These are phyloP conservation scores for Cytospora paraplurivora DNA, from an alignment of 2,329 filamentous ascomycete species.

Conservation along the genomic window DNA sequence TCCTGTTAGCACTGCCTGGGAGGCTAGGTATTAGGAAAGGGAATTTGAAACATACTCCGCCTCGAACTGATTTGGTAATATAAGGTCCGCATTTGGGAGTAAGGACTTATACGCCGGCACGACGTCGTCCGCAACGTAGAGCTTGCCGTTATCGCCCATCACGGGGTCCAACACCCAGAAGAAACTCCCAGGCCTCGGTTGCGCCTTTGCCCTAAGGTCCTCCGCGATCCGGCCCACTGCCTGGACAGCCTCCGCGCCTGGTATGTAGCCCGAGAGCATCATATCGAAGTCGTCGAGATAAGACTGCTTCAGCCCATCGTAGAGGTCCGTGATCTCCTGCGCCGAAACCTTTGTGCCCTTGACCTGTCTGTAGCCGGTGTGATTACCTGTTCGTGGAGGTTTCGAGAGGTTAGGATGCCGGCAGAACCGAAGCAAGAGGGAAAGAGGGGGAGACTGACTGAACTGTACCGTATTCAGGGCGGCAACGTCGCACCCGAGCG, in stretches of 20 bases:
- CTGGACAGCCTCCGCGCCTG: constrained; percentile 80
- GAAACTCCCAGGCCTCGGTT: constrained; percentile 70
- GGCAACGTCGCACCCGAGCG: constrained; percentile 88
- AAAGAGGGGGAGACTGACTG: constrained; percentile 60
- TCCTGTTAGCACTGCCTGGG: not conserved
- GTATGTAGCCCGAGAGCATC: constrained; percentile 92
- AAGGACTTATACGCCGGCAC: constrained; percentile 87
- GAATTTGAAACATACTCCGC: constrained; percentile 69
- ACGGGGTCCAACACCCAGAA: constrained; percentile 98
- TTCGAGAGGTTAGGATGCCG: constrained; percentile 2
- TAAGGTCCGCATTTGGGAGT: constrained; percentile 81
- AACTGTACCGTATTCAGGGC: constrained; percentile 97
- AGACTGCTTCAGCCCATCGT: constrained; percentile 79
- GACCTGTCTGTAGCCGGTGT: constrained; percentile 88
- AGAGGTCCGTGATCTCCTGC: constrained; percentile 80
- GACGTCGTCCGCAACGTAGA: constrained; percentile 91
- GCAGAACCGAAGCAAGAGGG: not conserved
- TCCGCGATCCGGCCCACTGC: constrained; percentile 82
- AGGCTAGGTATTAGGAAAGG: not conserved
- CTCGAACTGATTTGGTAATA: constrained; percentile 96
- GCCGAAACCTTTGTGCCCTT: constrained; percentile 82
- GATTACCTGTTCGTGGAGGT: constrained; percentile 69
- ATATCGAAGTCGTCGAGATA: constrained; percentile 89
- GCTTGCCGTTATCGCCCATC: constrained; percentile 91
- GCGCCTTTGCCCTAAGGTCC: constrained; percentile 71